Conservation (phyloP, 768 basidiomycete species). For the Boletus sensibilis region DNA sequence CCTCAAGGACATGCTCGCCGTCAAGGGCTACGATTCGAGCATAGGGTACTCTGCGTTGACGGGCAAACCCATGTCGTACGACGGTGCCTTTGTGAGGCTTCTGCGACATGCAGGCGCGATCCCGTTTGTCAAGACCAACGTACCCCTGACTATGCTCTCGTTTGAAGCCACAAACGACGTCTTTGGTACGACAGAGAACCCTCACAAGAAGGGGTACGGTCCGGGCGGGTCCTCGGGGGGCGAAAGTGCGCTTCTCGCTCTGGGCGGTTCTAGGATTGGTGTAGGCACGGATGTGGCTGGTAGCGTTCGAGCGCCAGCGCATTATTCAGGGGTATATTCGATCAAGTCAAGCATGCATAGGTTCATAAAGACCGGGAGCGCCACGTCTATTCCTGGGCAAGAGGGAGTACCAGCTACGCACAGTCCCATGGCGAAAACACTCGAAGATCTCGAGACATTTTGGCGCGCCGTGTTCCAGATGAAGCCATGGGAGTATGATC, state of each 20-base stretch:
- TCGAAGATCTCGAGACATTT: constrained; percentile 63
- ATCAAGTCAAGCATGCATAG: constrained; percentile 58
- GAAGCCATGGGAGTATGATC: constrained; percentile 69
- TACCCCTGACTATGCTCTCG: constrained; percentile 58
- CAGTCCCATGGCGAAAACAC: constrained; percentile 60
- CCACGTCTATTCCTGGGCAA: constrained; percentile 49
- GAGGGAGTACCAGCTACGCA: constrained; percentile 54
- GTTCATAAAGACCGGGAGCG: constrained; percentile 52
- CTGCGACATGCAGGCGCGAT: constrained; percentile 62
- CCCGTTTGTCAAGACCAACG: constrained; percentile 66
- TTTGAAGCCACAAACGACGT: constrained; percentile 57
- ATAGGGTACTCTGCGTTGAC: constrained; percentile 58
- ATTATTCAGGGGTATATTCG: constrained; percentile 63
- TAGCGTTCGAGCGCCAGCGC: constrained; percentile 62
- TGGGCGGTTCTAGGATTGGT: constrained; percentile 59
- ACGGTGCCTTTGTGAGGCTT: constrained; percentile 52
- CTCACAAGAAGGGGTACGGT: constrained; percentile 51
- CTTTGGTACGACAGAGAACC: constrained; percentile 61
- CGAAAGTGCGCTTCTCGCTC: constrained; percentile 61
- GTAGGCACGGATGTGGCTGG: constrained; percentile 73
- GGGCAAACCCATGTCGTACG: constrained; percentile 42
- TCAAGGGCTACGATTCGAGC: constrained; percentile 56
- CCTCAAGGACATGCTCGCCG: constrained; percentile 58
- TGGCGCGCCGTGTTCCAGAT: constrained; percentile 60
- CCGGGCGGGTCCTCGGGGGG: constrained; percentile 72